phyloP scores from a whole-genome alignment of 306 rosid genomes.

The Acmispon strigosus region DNA sequence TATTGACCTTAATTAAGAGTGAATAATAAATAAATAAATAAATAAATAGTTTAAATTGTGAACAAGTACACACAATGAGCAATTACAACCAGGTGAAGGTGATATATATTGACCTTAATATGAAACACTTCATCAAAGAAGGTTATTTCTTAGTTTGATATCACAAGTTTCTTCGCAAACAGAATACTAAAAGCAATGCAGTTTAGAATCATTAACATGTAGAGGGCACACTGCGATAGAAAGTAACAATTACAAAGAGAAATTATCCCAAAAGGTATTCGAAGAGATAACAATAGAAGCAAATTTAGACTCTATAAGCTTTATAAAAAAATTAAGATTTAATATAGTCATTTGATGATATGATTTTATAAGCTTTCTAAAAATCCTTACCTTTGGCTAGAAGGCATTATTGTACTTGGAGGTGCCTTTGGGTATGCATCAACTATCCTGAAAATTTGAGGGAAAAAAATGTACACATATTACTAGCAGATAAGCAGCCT shows the following conservation, averaged over 20 bases:
- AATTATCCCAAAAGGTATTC: not conserved
- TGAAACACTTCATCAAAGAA: not conserved
- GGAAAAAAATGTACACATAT: not conserved
- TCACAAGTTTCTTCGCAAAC: not conserved
- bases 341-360: too few relatives aligned
- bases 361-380: not conserved
- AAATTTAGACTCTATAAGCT: not conserved
- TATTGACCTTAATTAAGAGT: not conserved
- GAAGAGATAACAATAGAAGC: not conserved
- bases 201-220: not conserved
- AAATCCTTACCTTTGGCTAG: slow-evolving; percentile 49
- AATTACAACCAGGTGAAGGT: not conserved
- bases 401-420: slow-evolving; percentile 50
- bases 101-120: not conserved
- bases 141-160: not conserved
- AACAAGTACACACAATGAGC: not conserved
- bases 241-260: not conserved
- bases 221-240: not conserved
- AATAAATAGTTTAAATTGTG: not conserved
- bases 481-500: not conserved
- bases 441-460: slow-evolving; percentile 62
- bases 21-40: not conserved
- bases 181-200: not conserved
- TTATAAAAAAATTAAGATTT: not conserved
- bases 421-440: slow-evolving; percentile 71